phyloP scores from a whole-genome alignment of 345 rosid genomes.

The Aquilaria malaccensis region DNA sequence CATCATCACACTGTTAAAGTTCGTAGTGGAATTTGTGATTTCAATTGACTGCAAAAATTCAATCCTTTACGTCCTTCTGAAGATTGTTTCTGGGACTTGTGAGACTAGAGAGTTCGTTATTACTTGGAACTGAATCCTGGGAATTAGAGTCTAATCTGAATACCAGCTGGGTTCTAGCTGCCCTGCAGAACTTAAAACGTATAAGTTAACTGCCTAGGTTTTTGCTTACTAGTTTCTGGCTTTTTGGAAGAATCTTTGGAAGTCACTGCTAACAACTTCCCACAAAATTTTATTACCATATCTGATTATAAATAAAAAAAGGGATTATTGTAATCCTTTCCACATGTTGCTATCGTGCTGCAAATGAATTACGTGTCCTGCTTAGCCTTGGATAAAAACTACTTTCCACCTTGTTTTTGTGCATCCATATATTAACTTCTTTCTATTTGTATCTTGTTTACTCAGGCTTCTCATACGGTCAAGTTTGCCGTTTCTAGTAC shows the following conservation, averaged over 20 bases:
- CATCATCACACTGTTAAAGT: background rate
- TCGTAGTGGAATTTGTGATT: background rate
- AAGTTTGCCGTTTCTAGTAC: slow-evolving; percentile 50
- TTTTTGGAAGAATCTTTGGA: too few relatives aligned
- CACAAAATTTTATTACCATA: too few relatives aligned
- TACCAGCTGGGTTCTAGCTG: background rate
- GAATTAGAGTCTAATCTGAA: too few relatives aligned
- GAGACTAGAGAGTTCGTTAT: too few relatives aligned
- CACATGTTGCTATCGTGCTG: background rate
- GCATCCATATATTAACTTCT: background rate
- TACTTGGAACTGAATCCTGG: too few relatives aligned
- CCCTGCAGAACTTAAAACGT: too few relatives aligned
- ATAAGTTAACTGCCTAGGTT: background rate
- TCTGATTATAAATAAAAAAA: background rate
- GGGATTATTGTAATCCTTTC: background rate
- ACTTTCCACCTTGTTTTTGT: slow-evolving; percentile 11
- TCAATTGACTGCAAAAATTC: too few relatives aligned
- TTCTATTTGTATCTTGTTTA: slow-evolving; percentile 10
- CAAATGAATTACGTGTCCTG: background rate
- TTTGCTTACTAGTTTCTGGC: background rate
- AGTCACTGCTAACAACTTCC: too few relatives aligned
- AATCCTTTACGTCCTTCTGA: too few relatives aligned
- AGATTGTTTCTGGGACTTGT: too few relatives aligned
- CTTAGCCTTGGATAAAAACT: slow-evolving; percentile 2
- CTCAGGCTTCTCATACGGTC: slow-evolving; percentile 61